Conservation (phyloP, 2,329 filamentous ascomycete species). For the Thermochaetoides dissita region DNA sequence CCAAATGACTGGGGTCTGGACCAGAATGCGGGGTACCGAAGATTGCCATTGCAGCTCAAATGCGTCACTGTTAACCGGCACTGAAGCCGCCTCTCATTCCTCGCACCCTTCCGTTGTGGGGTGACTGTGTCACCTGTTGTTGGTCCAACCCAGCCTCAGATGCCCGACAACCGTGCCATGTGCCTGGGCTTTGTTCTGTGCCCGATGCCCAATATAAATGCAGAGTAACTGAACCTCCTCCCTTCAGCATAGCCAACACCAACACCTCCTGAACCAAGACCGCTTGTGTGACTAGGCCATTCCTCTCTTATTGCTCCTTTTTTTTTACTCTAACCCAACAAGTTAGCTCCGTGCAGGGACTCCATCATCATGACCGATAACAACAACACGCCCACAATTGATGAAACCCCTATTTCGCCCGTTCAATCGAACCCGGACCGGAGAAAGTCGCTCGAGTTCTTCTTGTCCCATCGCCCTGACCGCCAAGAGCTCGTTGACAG, state of each 20-base stretch:
- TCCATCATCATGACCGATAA: slow-evolving; percentile 8
- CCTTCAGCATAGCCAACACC: too few species aligned
- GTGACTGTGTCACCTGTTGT: slow-evolving; percentile 10
- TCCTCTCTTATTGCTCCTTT: too few species aligned
- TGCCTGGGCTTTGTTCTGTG: too few species aligned
- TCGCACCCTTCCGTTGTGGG: slow-evolving; percentile 1
- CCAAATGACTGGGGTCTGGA: too few species aligned
- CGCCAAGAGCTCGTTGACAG: slow-evolving; percentile 68
- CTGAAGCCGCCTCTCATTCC: neutral
- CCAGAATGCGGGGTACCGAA: slow-evolving; percentile 2
- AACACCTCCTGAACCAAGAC: too few species aligned
- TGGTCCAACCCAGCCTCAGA: neutral
- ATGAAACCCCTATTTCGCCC: slow-evolving; percentile 45
- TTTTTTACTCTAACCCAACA: too few species aligned
- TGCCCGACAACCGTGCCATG: too few species aligned
- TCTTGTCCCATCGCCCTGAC: slow-evolving; percentile 59
- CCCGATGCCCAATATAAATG: too few species aligned
- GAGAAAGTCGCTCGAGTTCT: slow-evolving; percentile 59
- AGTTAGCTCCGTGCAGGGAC: too few species aligned
- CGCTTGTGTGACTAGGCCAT: too few species aligned
- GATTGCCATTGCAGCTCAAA: slow-evolving; percentile 1
- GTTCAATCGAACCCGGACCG: slow-evolving; percentile 33
- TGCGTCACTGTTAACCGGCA: slow-evolving; percentile 10
- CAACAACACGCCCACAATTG: slow-evolving; percentile 23
- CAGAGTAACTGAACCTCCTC: too few species aligned